Base-by-base conservation (phyloP, 495 filamentous ascomycete genomes). In the Lepraria neglecta region DNA sequence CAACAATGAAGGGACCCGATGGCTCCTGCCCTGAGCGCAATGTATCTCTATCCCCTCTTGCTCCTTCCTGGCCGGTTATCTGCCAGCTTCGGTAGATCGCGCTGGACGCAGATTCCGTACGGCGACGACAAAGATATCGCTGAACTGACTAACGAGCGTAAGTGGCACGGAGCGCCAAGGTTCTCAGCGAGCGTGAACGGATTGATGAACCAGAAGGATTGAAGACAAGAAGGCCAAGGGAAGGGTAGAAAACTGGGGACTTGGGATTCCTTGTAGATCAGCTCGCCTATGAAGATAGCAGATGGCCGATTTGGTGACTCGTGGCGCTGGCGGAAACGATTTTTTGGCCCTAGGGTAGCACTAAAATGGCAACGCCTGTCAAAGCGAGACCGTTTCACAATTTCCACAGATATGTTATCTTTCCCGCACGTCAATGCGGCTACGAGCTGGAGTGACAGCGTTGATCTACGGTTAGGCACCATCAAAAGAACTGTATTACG, bases 141-240 rank as follows among this genome's bases (percentile, higher is more conserved):
- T 38, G 7, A 55, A 60, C 43, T 56, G 63, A 47, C 53, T 72
- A 85, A 85, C 78, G 83, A 86, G 73, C 72, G 83, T 71, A 84
- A 82, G 74, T 66, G 79, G 82, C 74, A 84, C 72, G 44, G 72
- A 83, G 77, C 81, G 79, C 80, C 80, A 65, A 59, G 48, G 54
- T 21, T 27, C 42, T 55, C 48, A 61, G 58, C 59, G 58, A 64
- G 59, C 52, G 59, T 57, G 56, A 58, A 61, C 11, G 19, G 28
- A 17, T 15, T 17, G 48, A 60, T 57, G 59, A 43, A 27, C 6
- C 43, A 53, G 58, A 47, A 43, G 54, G 53, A 57, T 42, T n/a
- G 19, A 46, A 43, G 46, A 57, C 48, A 14, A 28, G 30, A 38
- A 17, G 27, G 10, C 38, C 19, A 43, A 14, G 17, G 43, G 31